Conservation (phyloP, 2,329 filamentous ascomycete species). For the Aspergillus melleus region DNA sequence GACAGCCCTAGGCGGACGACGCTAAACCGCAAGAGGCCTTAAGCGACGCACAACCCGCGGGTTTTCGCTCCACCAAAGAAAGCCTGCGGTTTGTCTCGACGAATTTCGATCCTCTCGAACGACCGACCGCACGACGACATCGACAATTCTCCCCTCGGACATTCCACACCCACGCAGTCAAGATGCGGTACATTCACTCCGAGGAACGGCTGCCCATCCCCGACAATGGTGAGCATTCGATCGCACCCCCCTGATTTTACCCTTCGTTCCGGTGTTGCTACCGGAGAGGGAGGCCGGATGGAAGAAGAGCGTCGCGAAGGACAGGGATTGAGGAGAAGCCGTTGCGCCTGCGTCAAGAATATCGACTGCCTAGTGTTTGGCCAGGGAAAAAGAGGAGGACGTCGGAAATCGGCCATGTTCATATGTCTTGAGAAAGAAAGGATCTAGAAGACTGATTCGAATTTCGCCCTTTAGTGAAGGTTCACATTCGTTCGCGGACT, state of each 20-base stretch:
- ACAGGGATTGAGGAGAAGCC: not conserved
- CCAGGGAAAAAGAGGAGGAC: conserved; percentile 1
- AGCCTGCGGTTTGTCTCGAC: conserved; percentile 25
- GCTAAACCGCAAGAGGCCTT: conserved; percentile 39
- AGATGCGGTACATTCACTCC: conserved; percentile 99
- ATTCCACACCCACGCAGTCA: conserved; percentile 55
- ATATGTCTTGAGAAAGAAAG: not conserved
- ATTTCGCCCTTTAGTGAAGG: conserved; percentile 71
- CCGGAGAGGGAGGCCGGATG: conserved; percentile 11
- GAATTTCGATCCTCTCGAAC: conserved; percentile 42
- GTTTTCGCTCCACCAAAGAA: conserved; percentile 42
- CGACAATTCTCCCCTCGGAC: conserved; percentile 44
- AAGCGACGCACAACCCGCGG: conserved; percentile 48
- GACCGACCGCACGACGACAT: conserved; percentile 38
- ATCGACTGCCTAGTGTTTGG: not conserved
- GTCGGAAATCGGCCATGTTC: not conserved
- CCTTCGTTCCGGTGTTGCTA: conserved; percentile 22
- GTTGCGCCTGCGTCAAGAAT: conserved; percentile 3
- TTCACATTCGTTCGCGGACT: conserved; percentile 93
- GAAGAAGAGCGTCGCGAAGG: conserved; percentile 4
- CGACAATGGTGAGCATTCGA: conserved; percentile 79
- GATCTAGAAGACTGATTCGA: conserved; percentile 27
- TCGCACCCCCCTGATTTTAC: conserved; percentile 24
- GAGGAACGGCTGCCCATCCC: conserved; percentile 94
- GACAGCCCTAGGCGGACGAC: conserved; percentile 32